phyloP scores from a whole-genome alignment of 2,329 filamentous ascomycete species.

The Helicocarpus griseus region DNA sequence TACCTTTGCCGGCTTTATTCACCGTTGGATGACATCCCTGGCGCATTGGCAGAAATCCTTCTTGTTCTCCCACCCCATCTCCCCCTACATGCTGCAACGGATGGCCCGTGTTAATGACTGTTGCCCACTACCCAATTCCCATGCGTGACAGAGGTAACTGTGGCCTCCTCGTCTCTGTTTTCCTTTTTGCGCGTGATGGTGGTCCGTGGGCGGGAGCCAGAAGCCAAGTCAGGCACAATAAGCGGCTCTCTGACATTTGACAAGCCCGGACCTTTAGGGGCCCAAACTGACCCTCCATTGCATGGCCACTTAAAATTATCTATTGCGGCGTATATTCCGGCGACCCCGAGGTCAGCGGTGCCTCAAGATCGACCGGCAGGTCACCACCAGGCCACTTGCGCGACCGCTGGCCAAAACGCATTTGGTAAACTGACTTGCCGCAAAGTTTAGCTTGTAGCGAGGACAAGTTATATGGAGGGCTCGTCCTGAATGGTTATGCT shows the following conservation, averaged over 20 bases:
- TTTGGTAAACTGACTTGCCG: background rate
- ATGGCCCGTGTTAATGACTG: too few relatives aligned
- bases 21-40: too few relatives aligned
- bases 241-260: background rate
- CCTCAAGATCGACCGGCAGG: background rate
- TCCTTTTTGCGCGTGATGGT: background rate
- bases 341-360: background rate
- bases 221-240: background rate
- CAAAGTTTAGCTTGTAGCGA: background rate
- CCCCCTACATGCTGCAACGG: too few relatives aligned
- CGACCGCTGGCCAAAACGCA: background rate
- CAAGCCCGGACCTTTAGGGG: background rate
- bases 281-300: background rate
- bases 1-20: too few relatives aligned
- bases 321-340: background rate
- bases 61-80: too few relatives aligned
- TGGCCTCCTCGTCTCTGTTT: background rate
- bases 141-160: background rate
- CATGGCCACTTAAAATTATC: background rate
- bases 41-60: too few relatives aligned
- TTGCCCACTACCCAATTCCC: background rate
- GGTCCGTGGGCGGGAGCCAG: background rate
- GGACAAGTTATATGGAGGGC: background rate
- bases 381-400: background rate
- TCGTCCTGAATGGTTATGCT: background rate